Evolutionary conservation across 2,329 filamentous ascomycete species (phyloP).

Genomic region (Ophiosphaerella herpotricha): DNA sequence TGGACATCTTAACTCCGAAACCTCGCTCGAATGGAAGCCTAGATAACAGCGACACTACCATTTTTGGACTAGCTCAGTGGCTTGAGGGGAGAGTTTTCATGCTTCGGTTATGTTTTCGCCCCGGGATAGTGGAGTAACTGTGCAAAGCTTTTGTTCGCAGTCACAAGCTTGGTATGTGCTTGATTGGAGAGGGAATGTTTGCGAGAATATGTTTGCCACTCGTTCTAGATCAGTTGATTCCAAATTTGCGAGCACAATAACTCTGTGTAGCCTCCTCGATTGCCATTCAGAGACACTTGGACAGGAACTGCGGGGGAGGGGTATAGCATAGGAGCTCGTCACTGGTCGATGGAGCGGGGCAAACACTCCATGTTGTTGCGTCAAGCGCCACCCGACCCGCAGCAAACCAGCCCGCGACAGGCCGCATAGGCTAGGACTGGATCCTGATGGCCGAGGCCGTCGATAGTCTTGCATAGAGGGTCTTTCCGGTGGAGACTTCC

Average conservation of each 20-base stretch:
- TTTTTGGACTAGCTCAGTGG: conserved; percentile 27
- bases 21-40: conserved; percentile 47
- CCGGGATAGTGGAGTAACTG: conserved; percentile 6
- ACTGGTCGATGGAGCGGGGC: conserved; percentile 38
- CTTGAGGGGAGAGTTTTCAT: conserved; percentile 11
- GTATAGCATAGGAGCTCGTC: conserved; percentile 20
- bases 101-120: conserved; percentile 12
- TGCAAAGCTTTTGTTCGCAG: conserved; percentile 1
- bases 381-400: conserved; percentile 26
- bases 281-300: conserved; percentile 14
- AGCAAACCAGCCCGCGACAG: conserved; percentile 23
- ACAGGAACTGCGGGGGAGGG: conserved; percentile 39
- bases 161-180: not conserved
- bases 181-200: no score
- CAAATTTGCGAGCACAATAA: conserved; percentile 14
- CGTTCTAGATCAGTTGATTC: conserved; percentile 13
- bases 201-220: no score
- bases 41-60: conserved; percentile 24
- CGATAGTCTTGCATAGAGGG: conserved; percentile 16
- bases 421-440: conserved; percentile 21
- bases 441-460: conserved; percentile 42
- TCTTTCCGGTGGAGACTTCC: conserved; percentile 24
- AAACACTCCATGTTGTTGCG: conserved; percentile 22
- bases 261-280: conserved; percentile 11
- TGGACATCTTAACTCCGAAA: conserved; percentile 1